Conservation (phyloP, 257 asterid species). For the Plantago elongata region DNA sequence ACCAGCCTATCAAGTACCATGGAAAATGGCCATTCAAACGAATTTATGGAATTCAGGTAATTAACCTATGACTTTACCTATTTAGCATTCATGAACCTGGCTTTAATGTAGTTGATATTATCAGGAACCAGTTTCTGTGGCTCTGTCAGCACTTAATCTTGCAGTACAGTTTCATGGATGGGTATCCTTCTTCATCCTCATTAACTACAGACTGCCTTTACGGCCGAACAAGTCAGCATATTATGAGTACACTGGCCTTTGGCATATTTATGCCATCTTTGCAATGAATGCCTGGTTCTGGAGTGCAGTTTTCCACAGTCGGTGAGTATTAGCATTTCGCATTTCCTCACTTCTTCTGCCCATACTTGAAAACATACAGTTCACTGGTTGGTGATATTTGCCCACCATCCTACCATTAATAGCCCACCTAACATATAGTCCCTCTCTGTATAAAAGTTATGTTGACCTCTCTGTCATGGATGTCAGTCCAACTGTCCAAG, state of each 20-base stretch:
- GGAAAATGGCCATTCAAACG: constrained; percentile 84
- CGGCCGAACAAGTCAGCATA: constrained; percentile 58
- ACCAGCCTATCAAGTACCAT: constrained; percentile 71
- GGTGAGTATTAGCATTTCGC: constrained; percentile 39
- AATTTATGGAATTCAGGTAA: constrained; percentile 79
- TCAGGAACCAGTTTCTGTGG: constrained; percentile 93
- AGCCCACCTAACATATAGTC: too few relatives aligned
- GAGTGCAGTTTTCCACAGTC: constrained; percentile 76
- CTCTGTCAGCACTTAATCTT: constrained; percentile 79
- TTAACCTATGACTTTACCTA: constrained; percentile 2
- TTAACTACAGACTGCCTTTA: constrained; percentile 69
- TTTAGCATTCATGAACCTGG: neutral
- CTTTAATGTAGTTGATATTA: constrained; percentile 21
- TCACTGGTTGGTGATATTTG: neutral
- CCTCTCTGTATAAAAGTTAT: too few relatives aligned
- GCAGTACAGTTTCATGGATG: constrained; percentile 90
- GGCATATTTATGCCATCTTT: constrained; percentile 68
- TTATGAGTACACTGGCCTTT: constrained; percentile 80
- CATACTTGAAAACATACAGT: neutral
- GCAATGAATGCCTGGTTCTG: constrained; percentile 84
- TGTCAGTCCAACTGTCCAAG: too few relatives aligned
- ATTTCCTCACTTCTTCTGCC: neutral
- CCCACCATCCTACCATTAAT: too few relatives aligned
- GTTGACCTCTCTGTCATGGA: too few relatives aligned
- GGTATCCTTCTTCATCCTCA: constrained; percentile 81